These are phyloP conservation scores for Plantago rigida DNA, from an alignment of 305 asterid species.

Conservation along the genomic window DNA sequence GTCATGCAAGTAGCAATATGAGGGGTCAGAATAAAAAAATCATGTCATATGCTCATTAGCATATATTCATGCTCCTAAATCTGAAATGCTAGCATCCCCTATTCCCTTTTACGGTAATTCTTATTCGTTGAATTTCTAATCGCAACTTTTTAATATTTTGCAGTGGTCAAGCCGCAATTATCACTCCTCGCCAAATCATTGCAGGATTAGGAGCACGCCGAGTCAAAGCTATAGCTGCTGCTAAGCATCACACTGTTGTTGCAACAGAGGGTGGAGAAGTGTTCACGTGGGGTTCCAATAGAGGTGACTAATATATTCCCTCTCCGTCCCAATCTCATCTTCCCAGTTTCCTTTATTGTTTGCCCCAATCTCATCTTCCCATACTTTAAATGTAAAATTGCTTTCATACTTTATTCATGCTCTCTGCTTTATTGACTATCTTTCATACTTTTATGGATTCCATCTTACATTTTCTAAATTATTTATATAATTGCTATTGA, in stretches of 20 bases:
- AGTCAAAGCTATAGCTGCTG: conserved; percentile 86
- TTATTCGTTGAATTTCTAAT: conserved; percentile 14
- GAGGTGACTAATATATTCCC: conserved; percentile 49
- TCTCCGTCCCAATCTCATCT: no score
- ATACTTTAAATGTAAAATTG: no score
- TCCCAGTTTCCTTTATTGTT: no score
- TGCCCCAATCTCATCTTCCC: no score
- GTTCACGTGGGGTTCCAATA: conserved; percentile 96
- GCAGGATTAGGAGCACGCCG: conserved; percentile 86
- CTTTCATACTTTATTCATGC: no score
- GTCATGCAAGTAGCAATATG: conserved; percentile 15
- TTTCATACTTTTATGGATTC: no score
- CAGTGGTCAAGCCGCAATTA: conserved; percentile 99
- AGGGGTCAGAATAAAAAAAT: conserved; percentile 4
- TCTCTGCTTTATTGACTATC: no score
- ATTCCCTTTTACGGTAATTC: conserved; percentile 2
- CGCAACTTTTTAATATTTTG: conserved; percentile 24
- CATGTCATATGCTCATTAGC: conserved; percentile 12
- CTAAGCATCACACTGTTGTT: conserved; percentile 95
- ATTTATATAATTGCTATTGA: no score
- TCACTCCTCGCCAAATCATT: conserved; percentile 89
- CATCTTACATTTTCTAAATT: no score
- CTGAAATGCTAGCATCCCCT: not conserved
- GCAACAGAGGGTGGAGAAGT: conserved; percentile 92
- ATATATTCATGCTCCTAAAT: conserved; percentile 1